These are phyloP conservation scores for Saccharomycodes ludwigii DNA, from an alignment of 805 yeast genomes.

Conservation along the genomic window DNA sequence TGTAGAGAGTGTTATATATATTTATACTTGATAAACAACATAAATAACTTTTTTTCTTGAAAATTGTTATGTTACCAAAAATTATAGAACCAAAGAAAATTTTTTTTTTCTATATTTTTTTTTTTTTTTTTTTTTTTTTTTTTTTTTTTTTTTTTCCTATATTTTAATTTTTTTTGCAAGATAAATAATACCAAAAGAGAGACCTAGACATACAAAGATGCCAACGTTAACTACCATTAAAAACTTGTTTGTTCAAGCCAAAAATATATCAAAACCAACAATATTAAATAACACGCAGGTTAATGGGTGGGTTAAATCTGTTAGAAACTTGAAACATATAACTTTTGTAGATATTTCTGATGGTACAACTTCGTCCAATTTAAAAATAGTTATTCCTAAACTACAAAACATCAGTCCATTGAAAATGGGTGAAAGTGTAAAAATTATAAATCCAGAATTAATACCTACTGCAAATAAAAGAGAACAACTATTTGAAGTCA, in stretches of 20 bases:
- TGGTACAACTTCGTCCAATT: conserved; percentile 46
- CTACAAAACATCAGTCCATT: conserved; percentile 18
- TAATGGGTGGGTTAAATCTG: conserved; percentile 65
- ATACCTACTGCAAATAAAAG: conserved; percentile 18
- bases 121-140: background rate
- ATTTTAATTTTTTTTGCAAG: no score
- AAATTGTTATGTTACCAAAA: no score
- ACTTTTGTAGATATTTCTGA: conserved; percentile 74
- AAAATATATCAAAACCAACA: background rate
- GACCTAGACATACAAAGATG: background rate
- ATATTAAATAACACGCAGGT: conserved; percentile 20
- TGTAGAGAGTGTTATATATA: background rate
- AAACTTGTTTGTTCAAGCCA: background rate
- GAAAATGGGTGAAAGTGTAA: conserved; percentile 37
- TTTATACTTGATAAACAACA: no score
- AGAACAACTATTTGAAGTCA: conserved; percentile 42
- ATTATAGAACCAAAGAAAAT: background rate
- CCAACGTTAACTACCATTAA: conserved; percentile 2
- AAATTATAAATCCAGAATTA: conserved; percentile 26
- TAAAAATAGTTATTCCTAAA: conserved; percentile 42
- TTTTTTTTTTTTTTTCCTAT: conserved; percentile 1
- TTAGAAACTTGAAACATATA: conserved; percentile 60
- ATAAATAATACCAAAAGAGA: background rate
- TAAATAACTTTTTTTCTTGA: no score
- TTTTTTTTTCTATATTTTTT: background rate